Percentiles rank a stretch among this genome's conserved stretches.
Conservation (phyloP, 148 eudicot species). For the Simmondsia chinensis region DNA sequence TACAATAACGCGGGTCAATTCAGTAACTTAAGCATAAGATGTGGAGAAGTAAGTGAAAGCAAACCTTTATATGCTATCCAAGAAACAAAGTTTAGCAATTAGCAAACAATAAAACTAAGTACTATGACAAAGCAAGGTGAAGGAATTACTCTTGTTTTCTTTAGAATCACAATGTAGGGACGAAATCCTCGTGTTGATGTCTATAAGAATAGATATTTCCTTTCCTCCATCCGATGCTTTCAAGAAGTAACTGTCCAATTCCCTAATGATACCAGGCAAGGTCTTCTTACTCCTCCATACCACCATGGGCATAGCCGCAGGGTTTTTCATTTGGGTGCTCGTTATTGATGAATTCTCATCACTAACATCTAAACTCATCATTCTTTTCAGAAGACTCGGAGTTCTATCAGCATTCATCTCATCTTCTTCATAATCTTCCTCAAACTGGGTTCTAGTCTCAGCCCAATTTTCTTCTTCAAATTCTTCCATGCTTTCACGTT, state of each 20-base stretch:
- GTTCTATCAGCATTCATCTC: constrained; percentile 7
- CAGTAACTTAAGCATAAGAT: too few relatives aligned
- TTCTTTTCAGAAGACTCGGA: constrained; percentile 17
- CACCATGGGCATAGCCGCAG: constrained; percentile 55
- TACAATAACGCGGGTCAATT: too few relatives aligned
- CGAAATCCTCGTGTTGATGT: constrained; percentile 31
- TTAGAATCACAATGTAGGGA: constrained; percentile 23
- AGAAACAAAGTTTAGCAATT: too few relatives aligned
- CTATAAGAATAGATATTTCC: constrained; percentile 55
- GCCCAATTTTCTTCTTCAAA: constrained; percentile 74
- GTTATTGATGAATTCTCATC: constrained; percentile 37
- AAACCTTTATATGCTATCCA: too few relatives aligned
- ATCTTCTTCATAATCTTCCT: constrained; percentile 40
- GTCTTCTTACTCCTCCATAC: constrained; percentile 53
- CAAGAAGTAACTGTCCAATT: constrained; percentile 69
- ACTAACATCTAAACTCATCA: constrained; percentile 18
- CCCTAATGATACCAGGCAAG: constrained; percentile 49
- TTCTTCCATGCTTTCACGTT: constrained; percentile 23
- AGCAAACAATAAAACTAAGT: not conserved
- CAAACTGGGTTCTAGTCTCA: constrained; percentile 54
- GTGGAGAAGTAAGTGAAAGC: too few relatives aligned
- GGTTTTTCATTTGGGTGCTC: constrained; percentile 36
- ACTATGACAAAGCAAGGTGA: too few relatives aligned
- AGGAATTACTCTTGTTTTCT: constrained; percentile 40
- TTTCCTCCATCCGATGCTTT: constrained; percentile 58